Percentiles rank a stretch among this genome's conserved stretches.
Conservation (phyloP, 169 alveolate genomes). For the Nephromyces sp. region DNA sequence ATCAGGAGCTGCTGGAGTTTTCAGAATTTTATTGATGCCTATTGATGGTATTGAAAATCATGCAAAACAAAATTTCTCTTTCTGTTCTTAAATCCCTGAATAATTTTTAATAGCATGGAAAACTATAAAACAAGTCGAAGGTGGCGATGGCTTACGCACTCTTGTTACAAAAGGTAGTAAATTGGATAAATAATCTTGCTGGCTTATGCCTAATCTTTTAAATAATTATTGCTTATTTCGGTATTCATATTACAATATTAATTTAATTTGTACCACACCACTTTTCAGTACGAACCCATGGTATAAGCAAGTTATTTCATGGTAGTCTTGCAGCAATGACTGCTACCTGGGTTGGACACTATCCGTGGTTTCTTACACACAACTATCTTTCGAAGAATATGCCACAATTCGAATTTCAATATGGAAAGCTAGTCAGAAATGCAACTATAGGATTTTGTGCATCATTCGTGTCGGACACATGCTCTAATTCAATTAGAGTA, state of each 20-base stretch:
- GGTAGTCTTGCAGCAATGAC: constrained; percentile 59
- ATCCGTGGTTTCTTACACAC: constrained; percentile 74
- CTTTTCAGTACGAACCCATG: constrained; percentile 35
- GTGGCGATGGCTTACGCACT: constrained; percentile 45
- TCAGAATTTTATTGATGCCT: constrained; percentile 59
- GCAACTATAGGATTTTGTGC: constrained; percentile 65
- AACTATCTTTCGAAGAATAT: constrained; percentile 55
- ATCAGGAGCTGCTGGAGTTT: constrained; percentile 56
- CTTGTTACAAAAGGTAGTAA: constrained; percentile 43
- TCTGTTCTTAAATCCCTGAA: background rate
- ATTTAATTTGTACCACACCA: background rate
- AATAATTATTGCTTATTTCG: too few species aligned
- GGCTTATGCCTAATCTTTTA: too few species aligned
- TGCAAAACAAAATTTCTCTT: background rate
- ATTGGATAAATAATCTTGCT: background rate
- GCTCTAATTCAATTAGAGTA: constrained; percentile 66
- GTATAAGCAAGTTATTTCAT: constrained; percentile 47
- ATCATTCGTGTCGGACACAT: constrained; percentile 57
- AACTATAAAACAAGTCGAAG: constrained; percentile 68
- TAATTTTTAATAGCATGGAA: constrained; percentile 38
- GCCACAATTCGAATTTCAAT: constrained; percentile 46
- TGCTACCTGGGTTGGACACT: constrained; percentile 60
- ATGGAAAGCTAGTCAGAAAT: constrained; percentile 42
- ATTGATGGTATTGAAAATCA: constrained; percentile 36
- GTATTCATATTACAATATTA: background rate